Evolutionary conservation across 1,139 yeast species (phyloP).

Genomic region (Diutina neorugosa): DNA sequence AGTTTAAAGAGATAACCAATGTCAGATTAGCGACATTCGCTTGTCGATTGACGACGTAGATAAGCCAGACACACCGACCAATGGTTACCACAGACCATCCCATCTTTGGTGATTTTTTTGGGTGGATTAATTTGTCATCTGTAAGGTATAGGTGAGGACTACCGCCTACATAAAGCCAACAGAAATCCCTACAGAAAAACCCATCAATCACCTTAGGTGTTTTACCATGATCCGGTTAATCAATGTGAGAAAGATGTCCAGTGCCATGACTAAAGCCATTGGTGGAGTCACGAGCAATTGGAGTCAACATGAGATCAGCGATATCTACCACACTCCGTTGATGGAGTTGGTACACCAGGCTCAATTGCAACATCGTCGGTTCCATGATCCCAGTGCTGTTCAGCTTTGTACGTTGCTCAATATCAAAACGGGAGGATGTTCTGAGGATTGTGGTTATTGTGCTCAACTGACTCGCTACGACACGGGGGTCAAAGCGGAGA

Average conservation of each 20-base stretch:
- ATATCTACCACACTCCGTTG: slow-evolving; percentile 54
- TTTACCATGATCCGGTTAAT: not conserved
- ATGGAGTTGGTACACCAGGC: slow-evolving; percentile 52
- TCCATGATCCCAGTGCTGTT: slow-evolving; percentile 58
- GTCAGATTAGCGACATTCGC: not conserved
- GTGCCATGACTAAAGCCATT: not conserved
- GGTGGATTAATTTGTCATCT: too few species aligned
- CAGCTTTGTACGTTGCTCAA: slow-evolving; percentile 68
- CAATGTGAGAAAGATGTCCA: not conserved
- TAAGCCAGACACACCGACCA: too few species aligned
- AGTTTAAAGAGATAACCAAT: not conserved
- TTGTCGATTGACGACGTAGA: not conserved
- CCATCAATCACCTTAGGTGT: too few species aligned
- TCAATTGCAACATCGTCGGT: slow-evolving; percentile 52
- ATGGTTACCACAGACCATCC: too few species aligned
- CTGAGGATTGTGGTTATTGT: slow-evolving; percentile 75
- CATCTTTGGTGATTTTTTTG: too few species aligned
- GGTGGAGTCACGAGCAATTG: slow-evolving; percentile 18
- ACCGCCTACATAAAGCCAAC: too few species aligned
- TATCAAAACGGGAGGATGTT: slow-evolving; percentile 71
- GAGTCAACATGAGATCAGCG: slow-evolving; percentile 46
- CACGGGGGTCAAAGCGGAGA: slow-evolving; percentile 61
- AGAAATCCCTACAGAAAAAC: too few species aligned
- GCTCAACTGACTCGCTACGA: slow-evolving; percentile 60
- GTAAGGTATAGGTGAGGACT: too few species aligned